Evolutionary conservation across 1,284 basidiomycete genomes (phyloP), one percentile per base, ranked within the genome.

Genomic region (Apiotrichum siamense): DNA sequence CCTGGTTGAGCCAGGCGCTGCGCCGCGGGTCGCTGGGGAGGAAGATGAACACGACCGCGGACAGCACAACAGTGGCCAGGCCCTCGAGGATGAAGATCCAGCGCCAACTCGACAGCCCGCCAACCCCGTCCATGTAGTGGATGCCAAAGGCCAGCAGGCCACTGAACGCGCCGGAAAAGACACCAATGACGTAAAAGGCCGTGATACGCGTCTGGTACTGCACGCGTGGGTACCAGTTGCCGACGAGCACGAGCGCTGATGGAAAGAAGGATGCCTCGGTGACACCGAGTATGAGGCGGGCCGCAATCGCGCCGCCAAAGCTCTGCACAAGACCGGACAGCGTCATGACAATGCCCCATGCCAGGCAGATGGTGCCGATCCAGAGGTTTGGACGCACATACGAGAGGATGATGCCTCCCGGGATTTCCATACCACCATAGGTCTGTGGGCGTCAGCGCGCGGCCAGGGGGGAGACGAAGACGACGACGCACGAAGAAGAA

Each of bases 261-360:
- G 66, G 63, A 61, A 71, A 68, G 61, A 61, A 51, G 32, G 57
- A 52, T 3, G 57, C 57, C 32, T 59, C 57, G n/a, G 51, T 33
- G 25, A 47, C 31, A 13, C 55, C 55, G 37, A 57, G 48, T 10
- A 40, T 27, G 18, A 52, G 25, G 12, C 48, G 42, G 4, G 26
- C 41, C 12, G 41, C 54, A 18, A 55, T 45, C 18, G 49, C 49
- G 6, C 82, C 82, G 24, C 69, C 75, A 59, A 79, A 85, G 59
- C 76, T 81, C 31, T 77, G 67, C 7, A 75, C 79, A 37, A 84
- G 65, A 13, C 79, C 78, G n/a, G 78, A 81, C 48, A 83, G 66
- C 1, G 78, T 64, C 72, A 75, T 75, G 59, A 72, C 68, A 17
- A 43, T 32, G 4, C 41, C 41, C 41, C 41, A 43, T 10, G 41